Percentiles rank a stretch among this genome's conserved stretches.
phyloP scores from a whole-genome alignment of 176 grass and related monocot genomes.

The Pontederia crassipes region DNA sequence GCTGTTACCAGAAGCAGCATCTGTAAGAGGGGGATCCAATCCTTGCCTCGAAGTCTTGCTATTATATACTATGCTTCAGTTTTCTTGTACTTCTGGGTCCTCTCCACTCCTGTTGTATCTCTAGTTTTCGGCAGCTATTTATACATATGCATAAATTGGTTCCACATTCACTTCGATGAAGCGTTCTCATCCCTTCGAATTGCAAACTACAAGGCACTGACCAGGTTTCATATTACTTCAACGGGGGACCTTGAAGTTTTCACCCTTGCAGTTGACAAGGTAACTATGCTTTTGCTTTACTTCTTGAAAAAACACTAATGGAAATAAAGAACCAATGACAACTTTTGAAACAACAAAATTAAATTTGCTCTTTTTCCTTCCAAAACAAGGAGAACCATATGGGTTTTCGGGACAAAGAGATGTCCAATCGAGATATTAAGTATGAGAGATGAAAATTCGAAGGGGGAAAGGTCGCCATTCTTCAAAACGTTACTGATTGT shows the following conservation, averaged over 20 bases:
- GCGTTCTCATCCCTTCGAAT: slow-evolving; percentile 93
- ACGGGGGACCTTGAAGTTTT: slow-evolving; percentile 82
- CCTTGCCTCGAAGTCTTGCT: slow-evolving; percentile 68
- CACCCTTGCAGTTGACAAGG: slow-evolving; percentile 89
- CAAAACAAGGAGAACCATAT: background rate
- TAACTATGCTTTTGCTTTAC: slow-evolving; percentile 7
- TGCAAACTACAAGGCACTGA: slow-evolving; percentile 92
- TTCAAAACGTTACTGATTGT: background rate
- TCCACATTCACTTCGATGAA: slow-evolving; percentile 92
- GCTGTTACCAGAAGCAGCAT: slow-evolving; percentile 76
- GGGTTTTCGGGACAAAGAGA: background rate
- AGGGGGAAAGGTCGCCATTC: background rate
- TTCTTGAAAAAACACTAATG: background rate
- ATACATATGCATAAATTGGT: slow-evolving; percentile 96
- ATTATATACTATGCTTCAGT: slow-evolving; percentile 87
- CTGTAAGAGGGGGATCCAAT: slow-evolving; percentile 76
- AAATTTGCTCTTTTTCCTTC: background rate
- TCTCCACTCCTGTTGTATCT: slow-evolving; percentile 91
- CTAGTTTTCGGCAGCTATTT: slow-evolving; percentile 91
- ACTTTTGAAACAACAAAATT: background rate
- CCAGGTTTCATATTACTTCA: slow-evolving; percentile 71
- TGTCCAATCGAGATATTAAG: background rate
- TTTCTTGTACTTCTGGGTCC: slow-evolving; percentile 92
- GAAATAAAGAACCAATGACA: no score
- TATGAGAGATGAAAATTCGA: background rate